Base-by-base conservation (phyloP, 2,329 filamentous ascomycete genomes). In the Metarhizium album region DNA sequence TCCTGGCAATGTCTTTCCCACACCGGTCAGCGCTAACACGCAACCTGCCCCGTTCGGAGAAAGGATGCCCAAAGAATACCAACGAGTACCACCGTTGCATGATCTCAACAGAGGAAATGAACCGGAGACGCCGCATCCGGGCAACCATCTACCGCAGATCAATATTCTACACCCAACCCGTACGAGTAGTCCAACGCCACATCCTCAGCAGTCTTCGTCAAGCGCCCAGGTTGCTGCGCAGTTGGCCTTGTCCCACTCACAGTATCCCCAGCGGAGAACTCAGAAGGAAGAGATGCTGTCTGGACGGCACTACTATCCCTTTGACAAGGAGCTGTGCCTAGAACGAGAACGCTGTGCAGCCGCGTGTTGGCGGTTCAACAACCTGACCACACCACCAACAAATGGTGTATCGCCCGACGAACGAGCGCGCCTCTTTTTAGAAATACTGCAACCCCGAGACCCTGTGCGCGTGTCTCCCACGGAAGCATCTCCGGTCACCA, bases 211-310 rank as follows among this genome's bases (percentile, higher is more conserved):
- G 37, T 72, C 69, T 45, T 49, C 43, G 5, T 47, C 43, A 14
- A 76, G 70, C 54, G 72, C 70, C 31, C 77, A 79, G 61, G 72
- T 74, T 45, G 74, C 76, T n/a, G 78, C 79, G n/a, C 77, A 80
- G 60, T 67, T 80, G 37, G 75, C 80, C 2, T 64, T 83, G 46
- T 78, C 76, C 23, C 78, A 81, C 59, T 68, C 75, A 7, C 74
- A 76, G 53, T 76, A 74, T 52, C 68, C 71, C 2, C 59, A 62
- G 42, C 60, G 65, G 59, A 70, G 75, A 53, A 85, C 83, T 1
- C 88, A 95, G 63, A 93, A 93, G 67, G 86, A 94, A 53, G 89
- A 93, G 64, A 97, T 97, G 91, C 72, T 95, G 16, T 75, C 76
- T 31, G 87, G 87, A 13, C 78, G 86, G 40, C 77, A 81, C n/a